Percentiles rank a stretch among this genome's conserved stretches.
phyloP scores from a whole-genome alignment of 768 basidiomycete species.

The Coprinellus micaceus region DNA sequence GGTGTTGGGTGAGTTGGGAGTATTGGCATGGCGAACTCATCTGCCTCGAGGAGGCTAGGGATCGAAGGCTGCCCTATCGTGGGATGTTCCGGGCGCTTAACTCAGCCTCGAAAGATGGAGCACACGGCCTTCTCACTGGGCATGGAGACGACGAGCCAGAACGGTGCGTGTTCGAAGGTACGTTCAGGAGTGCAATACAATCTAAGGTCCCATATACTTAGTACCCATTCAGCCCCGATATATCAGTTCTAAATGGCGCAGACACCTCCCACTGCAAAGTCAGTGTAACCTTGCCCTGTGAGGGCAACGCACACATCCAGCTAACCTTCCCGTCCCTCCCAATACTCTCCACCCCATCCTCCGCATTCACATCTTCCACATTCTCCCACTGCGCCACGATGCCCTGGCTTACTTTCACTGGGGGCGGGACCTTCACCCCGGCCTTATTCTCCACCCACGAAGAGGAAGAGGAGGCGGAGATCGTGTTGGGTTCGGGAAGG shows the following conservation, averaged over 20 bases:
- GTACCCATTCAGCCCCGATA: constrained; percentile 21
- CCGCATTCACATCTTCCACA: constrained; percentile 25
- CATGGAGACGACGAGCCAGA: too few species aligned
- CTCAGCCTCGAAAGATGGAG: too few species aligned
- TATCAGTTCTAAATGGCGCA: constrained; percentile 20
- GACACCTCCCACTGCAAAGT: constrained; percentile 39
- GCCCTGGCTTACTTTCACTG: constrained; percentile 23
- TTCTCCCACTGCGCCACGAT: constrained; percentile 38
- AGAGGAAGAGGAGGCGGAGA: not conserved
- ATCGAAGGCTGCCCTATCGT: too few species aligned
- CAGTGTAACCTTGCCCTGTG: constrained; percentile 29
- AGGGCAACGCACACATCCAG: constrained; percentile 28
- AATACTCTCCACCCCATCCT: constrained; percentile 20
- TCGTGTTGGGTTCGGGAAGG: constrained; percentile 15
- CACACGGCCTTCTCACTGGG: too few species aligned
- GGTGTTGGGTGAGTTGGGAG: too few species aligned
- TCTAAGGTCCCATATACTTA: not conserved
- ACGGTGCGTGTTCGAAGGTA: too few species aligned
- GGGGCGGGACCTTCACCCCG: constrained; percentile 13
- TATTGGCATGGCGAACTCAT: too few species aligned
- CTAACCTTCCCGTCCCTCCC: constrained; percentile 33
- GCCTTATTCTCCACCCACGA: constrained; percentile 7
- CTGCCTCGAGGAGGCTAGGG: too few species aligned
- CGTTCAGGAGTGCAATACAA: too few species aligned
- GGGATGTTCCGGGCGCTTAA: too few species aligned